Evolutionary conservation across 1,139 yeast species (phyloP).

Genomic region (Pichia sp.): DNA sequence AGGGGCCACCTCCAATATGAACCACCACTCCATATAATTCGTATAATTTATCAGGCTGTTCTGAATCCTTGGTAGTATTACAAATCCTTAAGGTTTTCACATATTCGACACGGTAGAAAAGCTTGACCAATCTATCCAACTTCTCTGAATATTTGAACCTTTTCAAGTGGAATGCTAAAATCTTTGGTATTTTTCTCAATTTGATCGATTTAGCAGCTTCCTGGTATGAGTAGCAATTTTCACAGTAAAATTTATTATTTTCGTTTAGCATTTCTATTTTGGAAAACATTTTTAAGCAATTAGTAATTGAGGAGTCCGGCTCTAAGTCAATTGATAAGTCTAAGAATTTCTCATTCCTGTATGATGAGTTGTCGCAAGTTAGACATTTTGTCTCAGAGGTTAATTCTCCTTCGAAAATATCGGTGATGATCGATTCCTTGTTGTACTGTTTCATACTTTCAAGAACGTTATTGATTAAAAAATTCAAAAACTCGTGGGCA

Average conservation of each 20-base stretch:
- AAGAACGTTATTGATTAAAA: slow-evolving; percentile 73
- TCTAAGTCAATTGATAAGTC: slow-evolving; percentile 86
- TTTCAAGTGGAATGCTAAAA: slow-evolving; percentile 79
- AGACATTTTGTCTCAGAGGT: slow-evolving; percentile 88
- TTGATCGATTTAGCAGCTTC: slow-evolving; percentile 95
- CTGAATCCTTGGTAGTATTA: slow-evolving; percentile 61
- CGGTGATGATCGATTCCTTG: slow-evolving; percentile 43
- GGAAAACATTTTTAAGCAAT: slow-evolving; percentile 74
- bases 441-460: slow-evolving; percentile 38
- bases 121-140: slow-evolving; percentile 74
- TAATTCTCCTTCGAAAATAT: slow-evolving; percentile 76
- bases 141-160: slow-evolving; percentile 88
- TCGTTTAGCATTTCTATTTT: slow-evolving; percentile 82
- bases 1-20: slow-evolving; percentile 96
- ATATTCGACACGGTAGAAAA: slow-evolving; percentile 80
- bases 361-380: slow-evolving; percentile 82
- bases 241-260: slow-evolving; percentile 89
- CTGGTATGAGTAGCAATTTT: slow-evolving; percentile 82
- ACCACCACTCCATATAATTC: slow-evolving; percentile 84
- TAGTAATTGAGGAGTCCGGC: slow-evolving; percentile 67
- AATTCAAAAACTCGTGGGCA: slow-evolving; percentile 94
- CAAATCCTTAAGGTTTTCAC: slow-evolving; percentile 70
- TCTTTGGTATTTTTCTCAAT: slow-evolving; percentile 69
- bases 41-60: slow-evolving; percentile 50
- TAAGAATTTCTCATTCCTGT: slow-evolving; percentile 79